Evolutionary conservation across 2,329 filamentous ascomycete genomes (phyloP).

Genomic region (Penicillium sp.): DNA sequence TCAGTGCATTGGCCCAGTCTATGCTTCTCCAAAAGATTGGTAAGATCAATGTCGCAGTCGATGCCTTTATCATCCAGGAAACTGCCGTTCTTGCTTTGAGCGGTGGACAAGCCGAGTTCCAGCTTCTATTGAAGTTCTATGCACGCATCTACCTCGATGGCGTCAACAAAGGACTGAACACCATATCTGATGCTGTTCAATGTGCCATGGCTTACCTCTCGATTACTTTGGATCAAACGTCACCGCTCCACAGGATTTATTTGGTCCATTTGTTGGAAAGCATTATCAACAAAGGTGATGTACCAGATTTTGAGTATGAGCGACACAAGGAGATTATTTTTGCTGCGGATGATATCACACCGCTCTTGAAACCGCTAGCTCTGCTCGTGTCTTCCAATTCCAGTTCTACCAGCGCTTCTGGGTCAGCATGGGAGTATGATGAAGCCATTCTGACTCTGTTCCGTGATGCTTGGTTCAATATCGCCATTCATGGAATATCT

Average conservation of each 20-base stretch:
- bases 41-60: conserved; percentile 75
- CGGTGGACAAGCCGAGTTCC: conserved; percentile 78
- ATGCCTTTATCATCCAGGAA: conserved; percentile 81
- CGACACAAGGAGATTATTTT: conserved; percentile 77
- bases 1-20: conserved; percentile 86
- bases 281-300: conserved; percentile 87
- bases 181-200: conserved; percentile 71
- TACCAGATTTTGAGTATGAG: conserved; percentile 69
- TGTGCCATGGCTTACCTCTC: conserved; percentile 80
- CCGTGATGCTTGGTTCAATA: conserved; percentile 97
- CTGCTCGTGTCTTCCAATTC: conserved; percentile 64
- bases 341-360: conserved; percentile 80
- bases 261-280: conserved; percentile 78
- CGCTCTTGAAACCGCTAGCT: conserved; percentile 83
- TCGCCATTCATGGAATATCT: conserved; percentile 88
- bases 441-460: conserved; percentile 72
- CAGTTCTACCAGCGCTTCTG: conserved; percentile 23
- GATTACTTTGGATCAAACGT: conserved; percentile 62
- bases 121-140: conserved; percentile 80
- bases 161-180: conserved; percentile 64
- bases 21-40: conserved; percentile 96
- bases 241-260: conserved; percentile 78
- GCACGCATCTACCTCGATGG: conserved; percentile 71
- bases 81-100: conserved; percentile 73
- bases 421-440: conserved; percentile 45